Conservation (phyloP, 2,329 filamentous ascomycete genomes). For the Elsinoe necatrix region DNA sequence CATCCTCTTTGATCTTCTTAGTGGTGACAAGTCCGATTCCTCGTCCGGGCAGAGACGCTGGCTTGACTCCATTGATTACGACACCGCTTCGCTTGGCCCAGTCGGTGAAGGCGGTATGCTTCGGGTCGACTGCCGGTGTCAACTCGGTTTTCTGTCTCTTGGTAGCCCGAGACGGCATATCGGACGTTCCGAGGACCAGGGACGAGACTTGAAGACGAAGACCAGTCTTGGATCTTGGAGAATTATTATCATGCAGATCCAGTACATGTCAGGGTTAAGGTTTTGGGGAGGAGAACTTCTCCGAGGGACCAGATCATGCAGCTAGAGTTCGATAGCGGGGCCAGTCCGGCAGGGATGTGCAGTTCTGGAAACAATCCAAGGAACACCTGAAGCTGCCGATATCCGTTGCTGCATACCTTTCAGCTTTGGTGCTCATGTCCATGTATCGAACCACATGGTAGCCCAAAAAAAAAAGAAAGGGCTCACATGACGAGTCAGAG, state of each 20-base stretch:
- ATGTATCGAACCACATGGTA: background rate
- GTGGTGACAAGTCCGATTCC: constrained; percentile 73
- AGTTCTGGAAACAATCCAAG: background rate
- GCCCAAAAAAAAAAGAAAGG: background rate
- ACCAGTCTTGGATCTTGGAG: background rate
- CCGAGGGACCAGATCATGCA: background rate
- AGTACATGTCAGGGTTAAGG: background rate
- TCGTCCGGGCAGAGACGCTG: constrained; percentile 58
- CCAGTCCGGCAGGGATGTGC: background rate
- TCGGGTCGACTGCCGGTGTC: constrained; percentile 18
- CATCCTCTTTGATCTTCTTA: constrained; percentile 51
- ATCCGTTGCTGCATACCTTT: background rate
- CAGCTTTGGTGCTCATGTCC: too few species aligned
- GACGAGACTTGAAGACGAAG: background rate
- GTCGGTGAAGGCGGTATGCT: constrained; percentile 49
- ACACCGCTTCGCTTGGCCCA: constrained; percentile 62
- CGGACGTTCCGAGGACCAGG: background rate
- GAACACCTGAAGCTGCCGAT: background rate
- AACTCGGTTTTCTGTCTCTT: constrained; percentile 1
- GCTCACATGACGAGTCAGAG: background rate
- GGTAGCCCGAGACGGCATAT: constrained; percentile 2
- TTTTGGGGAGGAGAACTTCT: background rate
- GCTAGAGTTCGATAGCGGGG: background rate
- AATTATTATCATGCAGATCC: background rate
- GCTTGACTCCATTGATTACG: constrained; percentile 56